Base-by-base conservation (phyloP, 805 yeast species). In the Debaryomyces prosopidis region DNA sequence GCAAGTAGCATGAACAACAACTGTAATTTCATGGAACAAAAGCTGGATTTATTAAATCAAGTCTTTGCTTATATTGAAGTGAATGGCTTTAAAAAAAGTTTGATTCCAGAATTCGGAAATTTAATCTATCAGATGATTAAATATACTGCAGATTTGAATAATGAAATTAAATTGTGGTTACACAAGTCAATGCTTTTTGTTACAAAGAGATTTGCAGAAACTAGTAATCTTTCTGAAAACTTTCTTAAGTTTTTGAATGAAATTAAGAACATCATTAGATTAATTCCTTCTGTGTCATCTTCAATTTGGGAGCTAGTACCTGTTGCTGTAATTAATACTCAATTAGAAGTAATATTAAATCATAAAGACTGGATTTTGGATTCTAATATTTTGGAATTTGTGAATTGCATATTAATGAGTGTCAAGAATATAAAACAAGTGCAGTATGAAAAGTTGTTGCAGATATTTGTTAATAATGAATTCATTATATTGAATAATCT, bases 121-220 rank as follows among this genome's bases (percentile, higher is more conserved):
- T 53, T 69, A 66, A 18, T 66, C 51, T 19, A 55, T 50, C 20
- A 61, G 62, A 30, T 58, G 60, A 33, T 54, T 64, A 12, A 44
- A 47, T 11, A 61, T 62, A 34, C 60, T 57, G 49, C 56, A 4
- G 42, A 51, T 4, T 20, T 57, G 0, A 35, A 51, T 2, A 56
- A 48, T 3, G 62, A 60, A 1, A 58, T 72, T 17, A 58, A 51
- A 15, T 23, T 23, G 0, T 86, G 92, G 92, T 49, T 81, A 33
- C 75, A 79, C 48, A 80, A 82, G 50, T 70, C 82, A 5, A 67
- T 78, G 48, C 59, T 87, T 5, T 84, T 78, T 55, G 70, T 84
- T 41, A 87, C 91, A 7, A 84, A 80, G 51, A 71, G 76, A 47
- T 71, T 85, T 48, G 82, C 91, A 1, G 87, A 84, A 53, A 60